Conservation (phyloP, 257 asterid genomes). For the Penstemon newberryi region DNA sequence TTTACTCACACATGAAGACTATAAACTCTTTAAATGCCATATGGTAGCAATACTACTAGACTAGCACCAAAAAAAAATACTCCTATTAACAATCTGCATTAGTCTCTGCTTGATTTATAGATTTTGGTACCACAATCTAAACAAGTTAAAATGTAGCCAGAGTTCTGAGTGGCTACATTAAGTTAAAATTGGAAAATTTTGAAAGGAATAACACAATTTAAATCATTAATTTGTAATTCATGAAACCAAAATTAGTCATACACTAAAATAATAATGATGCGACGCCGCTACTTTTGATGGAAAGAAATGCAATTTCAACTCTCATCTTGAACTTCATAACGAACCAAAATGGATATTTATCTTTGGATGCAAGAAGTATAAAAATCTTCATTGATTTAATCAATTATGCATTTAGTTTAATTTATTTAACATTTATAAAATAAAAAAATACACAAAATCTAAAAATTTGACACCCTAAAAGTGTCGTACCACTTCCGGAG, state of each 20-base stretch:
- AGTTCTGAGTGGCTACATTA: neutral
- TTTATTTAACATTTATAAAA: neutral
- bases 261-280: no score
- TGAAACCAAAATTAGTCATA: no score
- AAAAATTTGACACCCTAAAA: conserved; percentile 13
- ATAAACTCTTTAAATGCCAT: conserved; percentile 1
- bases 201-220: neutral
- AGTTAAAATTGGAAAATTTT: neutral
- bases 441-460: neutral
- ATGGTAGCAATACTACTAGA: neutral
- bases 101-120: neutral
- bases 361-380: neutral
- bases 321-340: no score
- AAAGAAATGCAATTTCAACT: no score
- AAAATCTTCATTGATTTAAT: neutral
- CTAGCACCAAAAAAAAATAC: neutral
- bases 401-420: neutral
- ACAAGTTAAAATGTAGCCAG: neutral
- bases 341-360: no score
- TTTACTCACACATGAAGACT: neutral
- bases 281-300: no score
- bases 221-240: neutral
- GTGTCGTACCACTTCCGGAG: conserved; percentile 2
- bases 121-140: neutral
- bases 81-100: neutral